phyloP scores from a whole-genome alignment of 2,329 filamentous ascomycete genomes.

The Neospermospora avenae region DNA sequence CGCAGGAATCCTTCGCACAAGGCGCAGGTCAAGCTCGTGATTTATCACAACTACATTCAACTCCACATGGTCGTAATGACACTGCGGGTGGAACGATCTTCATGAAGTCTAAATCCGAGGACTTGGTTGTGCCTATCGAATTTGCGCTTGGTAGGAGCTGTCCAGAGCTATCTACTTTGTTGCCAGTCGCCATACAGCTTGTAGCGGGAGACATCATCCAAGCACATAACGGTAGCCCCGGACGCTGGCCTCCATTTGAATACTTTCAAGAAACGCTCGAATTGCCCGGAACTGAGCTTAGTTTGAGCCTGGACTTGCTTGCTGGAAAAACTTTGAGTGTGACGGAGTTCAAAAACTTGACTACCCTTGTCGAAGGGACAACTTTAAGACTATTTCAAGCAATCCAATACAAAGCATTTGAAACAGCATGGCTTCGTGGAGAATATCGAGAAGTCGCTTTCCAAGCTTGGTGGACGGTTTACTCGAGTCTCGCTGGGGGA shows the following conservation, averaged over 20 bases:
- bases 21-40: not conserved
- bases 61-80: not conserved
- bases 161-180: not conserved
- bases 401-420: not conserved
- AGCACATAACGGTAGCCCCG: not conserved
- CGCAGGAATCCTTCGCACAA: not conserved
- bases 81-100: not conserved
- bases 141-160: not conserved
- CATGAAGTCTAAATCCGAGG: not conserved
- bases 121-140: not conserved
- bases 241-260: not conserved
- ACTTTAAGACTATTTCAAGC: not conserved
- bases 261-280: not conserved
- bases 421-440: not conserved
- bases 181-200: not conserved
- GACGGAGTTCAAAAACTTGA: not conserved
- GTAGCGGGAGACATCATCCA: not conserved
- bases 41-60: not conserved
- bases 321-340: not conserved
- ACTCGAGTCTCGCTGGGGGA: not conserved
- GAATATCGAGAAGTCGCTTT: not conserved
- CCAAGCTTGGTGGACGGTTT: not conserved
- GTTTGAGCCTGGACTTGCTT: not conserved
- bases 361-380: not conserved
- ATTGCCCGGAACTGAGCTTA: not conserved